Percentiles rank a stretch among this genome's conserved stretches.
These are phyloP conservation scores for Chrysochromulina parva DNA, from an alignment of 78 protist genomes.

Conservation along the genomic window DNA sequence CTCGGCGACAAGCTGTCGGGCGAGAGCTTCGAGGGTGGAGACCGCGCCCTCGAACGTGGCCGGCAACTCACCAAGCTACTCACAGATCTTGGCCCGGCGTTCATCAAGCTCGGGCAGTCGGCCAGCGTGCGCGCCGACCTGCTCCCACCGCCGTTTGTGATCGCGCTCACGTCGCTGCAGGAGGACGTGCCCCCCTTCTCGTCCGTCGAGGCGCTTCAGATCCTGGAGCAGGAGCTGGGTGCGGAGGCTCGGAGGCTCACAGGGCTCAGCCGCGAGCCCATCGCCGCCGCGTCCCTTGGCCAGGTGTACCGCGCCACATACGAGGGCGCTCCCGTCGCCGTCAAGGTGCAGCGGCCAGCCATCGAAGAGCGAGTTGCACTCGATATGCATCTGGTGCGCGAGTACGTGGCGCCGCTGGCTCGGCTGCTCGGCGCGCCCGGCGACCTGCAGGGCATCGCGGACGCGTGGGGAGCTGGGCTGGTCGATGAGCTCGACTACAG, in stretches of 20 bases:
- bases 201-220: neutral
- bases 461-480: constrained; percentile 41
- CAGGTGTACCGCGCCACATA: neutral
- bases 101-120: constrained; percentile 45
- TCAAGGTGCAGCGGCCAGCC: constrained; percentile 39
- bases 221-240: constrained; percentile 30
- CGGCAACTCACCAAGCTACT: neutral
- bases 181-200: constrained; percentile 23
- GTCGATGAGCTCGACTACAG: constrained; percentile 42
- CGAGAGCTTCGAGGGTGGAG: neutral
- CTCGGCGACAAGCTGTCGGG: neutral
- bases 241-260: neutral
- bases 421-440: neutral
- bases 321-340: neutral
- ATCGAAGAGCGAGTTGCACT: neutral
- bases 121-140: constrained; percentile 20
- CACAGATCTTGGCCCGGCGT: constrained; percentile 22
- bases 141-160: neutral
- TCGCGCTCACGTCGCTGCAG: neutral
- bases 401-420: neutral
- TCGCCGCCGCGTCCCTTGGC: neutral
- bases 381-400: constrained; percentile 16
- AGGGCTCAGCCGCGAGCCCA: neutral
- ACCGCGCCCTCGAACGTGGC: neutral
- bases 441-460: neutral